A percentile compares a stretch with the other conserved stretches of the same genome.
These are phyloP conservation scores for Plectranthus barbatus DNA, from an alignment of 257 asterid species.

Conservation along the genomic window DNA sequence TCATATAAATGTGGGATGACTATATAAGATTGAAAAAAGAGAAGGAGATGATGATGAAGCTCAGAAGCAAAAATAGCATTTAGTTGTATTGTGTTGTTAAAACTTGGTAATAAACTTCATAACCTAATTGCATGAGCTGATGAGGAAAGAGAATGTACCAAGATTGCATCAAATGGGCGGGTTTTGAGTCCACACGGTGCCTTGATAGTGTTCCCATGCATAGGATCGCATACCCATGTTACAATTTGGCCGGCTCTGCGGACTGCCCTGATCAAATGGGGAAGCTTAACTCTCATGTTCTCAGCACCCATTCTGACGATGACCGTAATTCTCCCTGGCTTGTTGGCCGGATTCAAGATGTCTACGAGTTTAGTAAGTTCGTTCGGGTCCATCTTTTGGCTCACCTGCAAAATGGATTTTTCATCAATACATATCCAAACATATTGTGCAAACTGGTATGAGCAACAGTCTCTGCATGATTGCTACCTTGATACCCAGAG, in stretches of 20 bases:
- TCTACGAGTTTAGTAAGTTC: slow-evolving; percentile 70
- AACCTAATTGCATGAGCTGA: neutral
- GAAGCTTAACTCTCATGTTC: slow-evolving; percentile 82
- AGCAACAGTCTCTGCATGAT: too few relatives aligned
- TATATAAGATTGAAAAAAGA: too few relatives aligned
- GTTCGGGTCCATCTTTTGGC: slow-evolving; percentile 86
- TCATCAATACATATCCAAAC: neutral
- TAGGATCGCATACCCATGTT: slow-evolving; percentile 87
- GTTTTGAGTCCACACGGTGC: slow-evolving; percentile 90
- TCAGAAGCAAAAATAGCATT: too few relatives aligned
- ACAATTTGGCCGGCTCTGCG: slow-evolving; percentile 74
- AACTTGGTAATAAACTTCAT: neutral
- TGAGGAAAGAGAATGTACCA: slow-evolving; percentile 36
- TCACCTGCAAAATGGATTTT: slow-evolving; percentile 44
- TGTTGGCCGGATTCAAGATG: slow-evolving; percentile 59
- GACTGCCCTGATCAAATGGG: slow-evolving; percentile 75
- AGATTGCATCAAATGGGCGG: slow-evolving; percentile 73
- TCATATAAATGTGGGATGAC: too few relatives aligned
- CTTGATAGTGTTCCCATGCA: slow-evolving; percentile 85
- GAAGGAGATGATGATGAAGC: too few relatives aligned
- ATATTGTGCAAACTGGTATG: neutral
- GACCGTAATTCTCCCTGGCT: slow-evolving; percentile 73
- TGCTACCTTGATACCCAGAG: slow-evolving; percentile 91
- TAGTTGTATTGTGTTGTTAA: too few relatives aligned
- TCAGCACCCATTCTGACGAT: slow-evolving; percentile 88